Evolutionary conservation across 1,284 basidiomycete genomes (phyloP), one percentile per base, ranked within the genome.

Genomic region (Trichosporon sp.): DNA sequence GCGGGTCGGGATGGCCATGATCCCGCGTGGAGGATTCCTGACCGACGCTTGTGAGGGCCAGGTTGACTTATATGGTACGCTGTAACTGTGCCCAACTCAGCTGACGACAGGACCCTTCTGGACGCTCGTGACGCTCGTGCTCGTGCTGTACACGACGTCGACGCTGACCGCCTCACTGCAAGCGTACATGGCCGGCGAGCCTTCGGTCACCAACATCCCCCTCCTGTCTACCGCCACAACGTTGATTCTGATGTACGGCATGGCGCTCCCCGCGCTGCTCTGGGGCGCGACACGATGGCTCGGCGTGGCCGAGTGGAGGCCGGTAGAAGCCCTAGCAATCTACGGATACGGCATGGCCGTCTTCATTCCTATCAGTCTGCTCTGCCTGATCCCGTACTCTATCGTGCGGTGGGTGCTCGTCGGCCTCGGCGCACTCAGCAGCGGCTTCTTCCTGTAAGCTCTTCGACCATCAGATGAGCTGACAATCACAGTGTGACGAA

Each of bases 61-160:
- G 56, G 79, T 83, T 1, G 83, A 84, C 65, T 71, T 84, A 4
- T 84, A 84, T 66, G 83, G 81, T 81, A 64, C 59, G 71, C 57
- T 44, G n/a, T n/a, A n/a, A n/a, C n/a, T n/a, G n/a, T n/a, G 3
- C 4, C 2, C 19, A 19, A 9, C 19, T 7, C 16, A 23, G 33
- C 56, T 67, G 19, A 63, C 61, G 29, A 16, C 67, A 82, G 93
- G 94, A 1, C 92, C 94, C 0, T 96, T 97, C 82, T 97, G 94
- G 94, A 91, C 92, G 0, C 85, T 95, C 57, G 94, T 92, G 0
- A 95, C 93, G 1, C 86, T 96, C 68, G 89, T 95, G 58, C 91
- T 96, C 74, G 84, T 88, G 1, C 86, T 96, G 62, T 96, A 94
- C 82, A 86, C 95, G 63, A 94, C 90, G 33, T 95, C 93, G 0